Evolutionary conservation across 2,329 filamentous ascomycete species (phyloP).

Genomic region (Celoporthe dispersa): DNA sequence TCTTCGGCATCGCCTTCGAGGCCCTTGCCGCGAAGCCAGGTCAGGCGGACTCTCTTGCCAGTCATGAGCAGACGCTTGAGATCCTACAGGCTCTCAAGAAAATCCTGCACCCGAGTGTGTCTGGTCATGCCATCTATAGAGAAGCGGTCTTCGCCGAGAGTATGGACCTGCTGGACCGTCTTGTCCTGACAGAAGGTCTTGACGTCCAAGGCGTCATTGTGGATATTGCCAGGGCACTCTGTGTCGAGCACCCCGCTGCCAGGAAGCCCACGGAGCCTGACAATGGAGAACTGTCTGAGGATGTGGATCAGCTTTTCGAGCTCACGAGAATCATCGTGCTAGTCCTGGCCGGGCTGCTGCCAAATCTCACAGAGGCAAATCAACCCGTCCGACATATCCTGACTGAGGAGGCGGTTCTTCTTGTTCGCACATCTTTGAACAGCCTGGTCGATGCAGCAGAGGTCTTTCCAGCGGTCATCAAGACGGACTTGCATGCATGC

Average conservation of each 20-base stretch:
- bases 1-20: conserved; percentile 96
- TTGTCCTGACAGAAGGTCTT: conserved; percentile 88
- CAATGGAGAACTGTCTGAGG: conserved; percentile 85
- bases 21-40: conserved; percentile 83
- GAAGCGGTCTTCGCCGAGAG: conserved; percentile 96
- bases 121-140: conserved; percentile 94
- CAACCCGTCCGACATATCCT: conserved; percentile 74
- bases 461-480: conserved; percentile 95
- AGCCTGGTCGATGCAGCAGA: conserved; percentile 93
- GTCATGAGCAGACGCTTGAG: conserved; percentile 76
- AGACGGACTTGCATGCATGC: conserved; percentile 92
- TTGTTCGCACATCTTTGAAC: conserved; percentile 80
- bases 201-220: conserved; percentile 92
- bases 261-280: conserved; percentile 67
- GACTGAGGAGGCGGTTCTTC: conserved; percentile 82
- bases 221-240: conserved; percentile 88
- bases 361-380: conserved; percentile 73
- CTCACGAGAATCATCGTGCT: conserved; percentile 94
- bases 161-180: conserved; percentile 90
- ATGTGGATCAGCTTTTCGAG: conserved; percentile 97
- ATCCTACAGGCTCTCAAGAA: conserved; percentile 92
- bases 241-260: conserved; percentile 88
- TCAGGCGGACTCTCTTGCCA: conserved; percentile 67
- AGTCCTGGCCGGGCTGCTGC: conserved; percentile 84
- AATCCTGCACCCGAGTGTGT: conserved; percentile 91